Base-by-base conservation (phyloP, 2,329 filamentous ascomycete species). In the Lasiodiplodia sp. region DNA sequence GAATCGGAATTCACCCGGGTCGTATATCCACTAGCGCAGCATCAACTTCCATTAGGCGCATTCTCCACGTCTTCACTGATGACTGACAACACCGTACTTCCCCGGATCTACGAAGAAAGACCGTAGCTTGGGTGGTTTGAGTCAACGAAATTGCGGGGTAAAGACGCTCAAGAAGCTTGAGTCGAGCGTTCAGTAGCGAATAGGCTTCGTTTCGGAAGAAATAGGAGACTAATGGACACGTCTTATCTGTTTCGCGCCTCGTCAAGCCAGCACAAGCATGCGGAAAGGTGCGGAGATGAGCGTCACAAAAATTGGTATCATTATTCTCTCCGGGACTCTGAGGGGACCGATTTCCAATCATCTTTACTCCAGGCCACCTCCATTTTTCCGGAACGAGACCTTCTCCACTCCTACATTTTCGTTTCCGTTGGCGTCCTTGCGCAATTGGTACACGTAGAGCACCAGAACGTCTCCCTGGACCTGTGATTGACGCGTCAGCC, bases 401-500 rank as follows among this genome's bases (percentile, higher is more conserved):
- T 86, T 87, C 75, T 87, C 85, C 69, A 87, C 85, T 8, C 82
- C 83, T 25, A 87, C 85, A 67, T 79, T 86, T 75, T 86, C 84
- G 47, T 79, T 82, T 4, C 85, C 85, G 70, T 85, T 81, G 44
- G 80, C 83, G 68, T 86, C 84, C 71, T 81, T 86, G 71, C 83
- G 82, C 68, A 87, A 75, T 73, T 87, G 85, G 71, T 98, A 98
- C 66, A 98, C 95, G 79, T 98, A 98, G 62, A 98, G 86, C 69
- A 96, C 96, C 72, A 98, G 87, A 18, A 96, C 96, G 78, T 97
- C 96, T 38, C 95, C 95, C 87, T 98, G 95, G 44, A 97, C 93
- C 93, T 97, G 74, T 70, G 23, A 21, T 49, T 51, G 25, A 55
- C 44, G 56, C 34, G 65, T 67, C 55, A 67, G 65, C 53, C 28